Percentiles rank a stretch among this genome's conserved stretches.
phyloP scores from a whole-genome alignment of 208 protist genomes.

The Leptomonas seymouri region DNA sequence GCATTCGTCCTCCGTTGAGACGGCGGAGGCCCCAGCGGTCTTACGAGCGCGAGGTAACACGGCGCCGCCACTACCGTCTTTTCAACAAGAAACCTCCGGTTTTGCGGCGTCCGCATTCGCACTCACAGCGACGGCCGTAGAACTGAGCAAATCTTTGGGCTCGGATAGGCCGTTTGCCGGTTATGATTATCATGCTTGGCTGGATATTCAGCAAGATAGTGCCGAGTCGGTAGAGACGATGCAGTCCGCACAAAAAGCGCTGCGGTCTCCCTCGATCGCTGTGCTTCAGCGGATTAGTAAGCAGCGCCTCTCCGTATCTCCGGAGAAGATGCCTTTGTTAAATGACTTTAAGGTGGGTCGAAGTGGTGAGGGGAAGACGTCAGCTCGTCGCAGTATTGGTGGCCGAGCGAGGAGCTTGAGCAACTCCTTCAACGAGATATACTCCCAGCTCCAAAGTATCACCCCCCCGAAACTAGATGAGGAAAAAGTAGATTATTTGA shows the following conservation, averaged over 20 bases:
- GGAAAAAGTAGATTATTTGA: constrained; percentile 25
- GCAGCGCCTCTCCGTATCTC: constrained; percentile 23
- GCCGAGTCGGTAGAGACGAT: neutral
- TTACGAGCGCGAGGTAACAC: neutral
- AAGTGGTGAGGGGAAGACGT: constrained; percentile 2
- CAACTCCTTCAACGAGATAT: constrained; percentile 43
- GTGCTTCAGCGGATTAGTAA: constrained; percentile 43
- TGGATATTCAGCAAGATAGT: constrained; percentile 11
- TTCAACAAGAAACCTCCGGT: neutral
- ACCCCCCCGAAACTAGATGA: constrained; percentile 8
- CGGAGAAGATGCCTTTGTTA: constrained; percentile 16
- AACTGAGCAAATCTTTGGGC: constrained; percentile 6
- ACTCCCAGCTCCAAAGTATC: constrained; percentile 25
- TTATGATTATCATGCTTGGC: constrained; percentile 27
- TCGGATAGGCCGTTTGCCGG: constrained; percentile 21
- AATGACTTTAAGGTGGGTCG: constrained; percentile 23
- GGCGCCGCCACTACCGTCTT: neutral
- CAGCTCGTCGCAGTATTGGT: constrained; percentile 22
- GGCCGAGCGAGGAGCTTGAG: constrained; percentile 34
- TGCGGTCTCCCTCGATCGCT: constrained; percentile 37
- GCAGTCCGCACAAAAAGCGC: neutral
- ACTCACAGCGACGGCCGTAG: neutral
- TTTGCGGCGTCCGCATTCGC: neutral
- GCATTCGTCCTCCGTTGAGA: constrained; percentile 1
- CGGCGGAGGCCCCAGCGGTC: neutral